These are phyloP conservation scores for Papiliotrema flavescens DNA, from an alignment of 1,284 basidiomycete genomes.

Conservation along the genomic window DNA sequence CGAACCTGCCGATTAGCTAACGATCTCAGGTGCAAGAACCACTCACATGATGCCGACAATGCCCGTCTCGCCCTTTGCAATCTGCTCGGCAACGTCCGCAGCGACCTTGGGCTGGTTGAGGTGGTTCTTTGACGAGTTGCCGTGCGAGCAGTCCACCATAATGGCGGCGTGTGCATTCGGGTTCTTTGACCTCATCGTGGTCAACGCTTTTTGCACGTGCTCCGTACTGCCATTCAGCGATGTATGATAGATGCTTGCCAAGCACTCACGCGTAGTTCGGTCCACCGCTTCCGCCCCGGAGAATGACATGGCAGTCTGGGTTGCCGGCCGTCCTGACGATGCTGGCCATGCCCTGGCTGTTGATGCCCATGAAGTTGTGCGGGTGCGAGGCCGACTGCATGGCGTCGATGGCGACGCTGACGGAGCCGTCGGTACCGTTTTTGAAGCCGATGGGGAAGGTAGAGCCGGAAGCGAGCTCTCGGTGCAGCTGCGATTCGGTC, in stretches of 20 bases:
- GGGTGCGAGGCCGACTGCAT: slow-evolving; percentile 80
- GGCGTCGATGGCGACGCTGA: slow-evolving; percentile 84
- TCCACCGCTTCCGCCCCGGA: slow-evolving; percentile 78
- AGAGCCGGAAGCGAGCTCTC: slow-evolving; percentile 83
- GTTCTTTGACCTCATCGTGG: slow-evolving; percentile 67
- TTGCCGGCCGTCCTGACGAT: slow-evolving; percentile 77
- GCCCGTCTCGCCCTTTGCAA: slow-evolving; percentile 63
- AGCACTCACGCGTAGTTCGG: slow-evolving; percentile 77
- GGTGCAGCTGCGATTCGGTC: slow-evolving; percentile 89
- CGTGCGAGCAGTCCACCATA: slow-evolving; percentile 87
- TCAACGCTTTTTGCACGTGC: too few species aligned
- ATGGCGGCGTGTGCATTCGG: background rate
- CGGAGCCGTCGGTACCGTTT: slow-evolving; percentile 60
- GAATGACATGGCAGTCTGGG: slow-evolving; percentile 63
- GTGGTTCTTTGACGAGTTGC: slow-evolving; percentile 61
- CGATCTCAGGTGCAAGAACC: too few species aligned
- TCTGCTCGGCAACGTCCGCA: slow-evolving; percentile 58
- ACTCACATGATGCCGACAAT: slow-evolving; percentile 82
- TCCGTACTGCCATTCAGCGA: too few species aligned
- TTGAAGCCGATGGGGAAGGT: slow-evolving; percentile 84
- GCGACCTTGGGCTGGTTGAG: slow-evolving; percentile 57
- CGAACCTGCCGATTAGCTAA: too few species aligned
- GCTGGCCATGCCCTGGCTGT: slow-evolving; percentile 85
- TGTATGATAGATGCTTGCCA: too few species aligned
- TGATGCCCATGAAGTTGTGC: slow-evolving; percentile 89